phyloP scores from a whole-genome alignment of 805 yeast genomes.

The Cyberlindnera petersonii region DNA sequence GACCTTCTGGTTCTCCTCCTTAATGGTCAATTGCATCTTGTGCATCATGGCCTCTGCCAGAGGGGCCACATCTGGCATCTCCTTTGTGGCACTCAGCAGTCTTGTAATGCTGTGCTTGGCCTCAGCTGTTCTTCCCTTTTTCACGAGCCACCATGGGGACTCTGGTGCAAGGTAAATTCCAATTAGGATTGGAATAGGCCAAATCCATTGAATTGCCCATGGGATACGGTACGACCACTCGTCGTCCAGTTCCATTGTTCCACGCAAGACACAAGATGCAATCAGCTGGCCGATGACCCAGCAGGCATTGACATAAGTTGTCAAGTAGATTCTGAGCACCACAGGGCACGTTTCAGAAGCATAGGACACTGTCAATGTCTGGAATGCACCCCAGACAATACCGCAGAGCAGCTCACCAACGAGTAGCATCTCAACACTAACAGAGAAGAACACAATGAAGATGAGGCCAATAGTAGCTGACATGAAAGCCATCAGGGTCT shows the following conservation, averaged over 20 bases:
- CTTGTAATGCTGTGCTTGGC: conserved; percentile 32
- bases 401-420: conserved; percentile 42
- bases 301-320: conserved; percentile 39
- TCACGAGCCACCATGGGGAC: conserved; percentile 45
- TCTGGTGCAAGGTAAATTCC: conserved; percentile 41
- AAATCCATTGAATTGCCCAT: conserved; percentile 29
- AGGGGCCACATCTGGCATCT: conserved; percentile 16
- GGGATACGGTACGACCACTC: conserved; percentile 36
- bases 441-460: conserved; percentile 39
- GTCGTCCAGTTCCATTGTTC: conserved; percentile 11
- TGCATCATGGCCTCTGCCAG: conserved; percentile 32
- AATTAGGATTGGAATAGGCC: conserved; percentile 28
- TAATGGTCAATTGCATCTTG: conserved; percentile 31
- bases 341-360: conserved; percentile 43
- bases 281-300: conserved; percentile 39
- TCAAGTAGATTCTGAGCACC: conserved; percentile 37
- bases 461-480: conserved; percentile 33
- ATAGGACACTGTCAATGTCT: conserved; percentile 38
- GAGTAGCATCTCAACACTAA: conserved; percentile 33
- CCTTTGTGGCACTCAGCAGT: conserved; percentile 9
- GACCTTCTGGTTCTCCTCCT: no score
- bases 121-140: conserved; percentile 31
- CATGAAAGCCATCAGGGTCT: conserved; percentile 31
- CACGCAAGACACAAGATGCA: conserved; percentile 31
- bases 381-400: conserved; percentile 41